Base-by-base conservation (phyloP, 768 basidiomycete genomes). In the Tricholoma matsutake region DNA sequence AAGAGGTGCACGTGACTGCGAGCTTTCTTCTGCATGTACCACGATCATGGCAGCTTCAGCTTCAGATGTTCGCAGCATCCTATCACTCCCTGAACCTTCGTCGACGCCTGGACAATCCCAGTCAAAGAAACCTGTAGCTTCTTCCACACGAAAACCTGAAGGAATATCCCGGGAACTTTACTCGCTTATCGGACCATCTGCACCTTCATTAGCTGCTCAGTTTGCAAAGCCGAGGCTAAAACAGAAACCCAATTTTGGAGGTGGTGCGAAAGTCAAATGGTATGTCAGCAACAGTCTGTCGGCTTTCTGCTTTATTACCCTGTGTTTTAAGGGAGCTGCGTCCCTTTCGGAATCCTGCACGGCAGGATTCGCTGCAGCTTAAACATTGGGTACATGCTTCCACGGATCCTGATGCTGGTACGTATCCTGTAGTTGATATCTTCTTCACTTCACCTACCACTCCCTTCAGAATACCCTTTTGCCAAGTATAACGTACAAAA, bases 81-180 rank as follows among this genome's bases (percentile, higher is more conserved):
- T 96, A 49, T 86, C 88, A 11, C 75, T 95, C 13, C 81, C 83
- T 55, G 78, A 78, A 20, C 60, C 72, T 2, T 74, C 78, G 4
- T 68, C 79, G 31, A 71, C 78, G 7, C 68, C 79, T 7, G 77
- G 78, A 4, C 77, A 82, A 2, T 75, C 82, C n/a, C 82, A 79
- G 39, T 70, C 72, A 1, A 83, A 82, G 66, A 88, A 83, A 65
- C 61, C 75, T 3, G 35, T 71, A 22, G 58, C 76, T n/a, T 16
- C 75, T 2, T 68, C 79, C 11, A 68, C 77, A 16, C 82, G 83
- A 68, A 93, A 91, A 73, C 92, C 92, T 3, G 92, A 94, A 18
- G 96, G 96, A 18, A 95, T 98, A 62, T 89, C 94, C 0, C 81
- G 95, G 65, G 96, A 98, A 73, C 82, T 99, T 2, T 98, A 91